These are phyloP conservation scores for Prunus dulcis DNA, from an alignment of 306 rosid species.

Conservation along the genomic window DNA sequence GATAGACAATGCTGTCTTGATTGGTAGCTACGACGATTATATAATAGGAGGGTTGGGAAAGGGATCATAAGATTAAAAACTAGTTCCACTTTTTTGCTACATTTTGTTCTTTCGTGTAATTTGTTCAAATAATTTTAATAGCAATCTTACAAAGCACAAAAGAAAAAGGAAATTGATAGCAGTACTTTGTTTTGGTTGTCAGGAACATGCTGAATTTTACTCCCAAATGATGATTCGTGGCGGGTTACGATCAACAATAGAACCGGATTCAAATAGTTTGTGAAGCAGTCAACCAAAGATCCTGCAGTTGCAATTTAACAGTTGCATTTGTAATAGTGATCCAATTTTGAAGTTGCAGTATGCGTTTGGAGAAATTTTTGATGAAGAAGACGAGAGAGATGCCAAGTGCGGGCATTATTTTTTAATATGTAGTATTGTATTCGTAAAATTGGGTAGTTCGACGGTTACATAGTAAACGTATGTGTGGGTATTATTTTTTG, in stretches of 20 bases:
- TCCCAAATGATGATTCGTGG: slow-evolving; percentile 18
- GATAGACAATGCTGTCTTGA: too few species aligned
- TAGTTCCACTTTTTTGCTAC: background rate
- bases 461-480: background rate
- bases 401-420: background rate
- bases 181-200: background rate
- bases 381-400: background rate
- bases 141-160: too few species aligned
- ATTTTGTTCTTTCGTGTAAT: background rate
- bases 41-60: background rate
- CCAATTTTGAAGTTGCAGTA: background rate
- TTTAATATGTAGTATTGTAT: background rate
- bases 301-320: background rate
- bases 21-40: background rate
- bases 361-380: background rate
- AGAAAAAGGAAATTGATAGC: background rate
- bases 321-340: background rate
- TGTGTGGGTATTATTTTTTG: background rate
- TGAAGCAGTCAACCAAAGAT: background rate
- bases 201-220: slow-evolving; percentile 23
- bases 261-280: slow-evolving; percentile 10
- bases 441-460: background rate
- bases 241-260: slow-evolving; percentile 13
- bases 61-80: background rate
- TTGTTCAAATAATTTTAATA: background rate